A percentile compares a stretch with the other conserved stretches of the same genome.
These are phyloP conservation scores for Colletotrichum salicis DNA, from an alignment of 2,329 filamentous ascomycete species.

Conservation along the genomic window DNA sequence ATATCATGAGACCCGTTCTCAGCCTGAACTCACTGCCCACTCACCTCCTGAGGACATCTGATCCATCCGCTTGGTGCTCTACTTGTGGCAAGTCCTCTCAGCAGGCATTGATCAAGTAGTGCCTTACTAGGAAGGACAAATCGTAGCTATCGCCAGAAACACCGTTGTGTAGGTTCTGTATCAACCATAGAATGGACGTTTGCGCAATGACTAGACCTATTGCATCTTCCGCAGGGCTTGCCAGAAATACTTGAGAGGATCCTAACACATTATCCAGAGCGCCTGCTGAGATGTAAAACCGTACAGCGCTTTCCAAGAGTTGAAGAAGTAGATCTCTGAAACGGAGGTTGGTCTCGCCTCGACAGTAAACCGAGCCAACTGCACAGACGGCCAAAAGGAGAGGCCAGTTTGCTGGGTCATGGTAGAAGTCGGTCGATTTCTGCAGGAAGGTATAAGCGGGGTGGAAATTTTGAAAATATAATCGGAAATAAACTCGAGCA, in stretches of 20 bases:
- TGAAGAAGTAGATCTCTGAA: not conserved
- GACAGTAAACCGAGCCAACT: not conserved
- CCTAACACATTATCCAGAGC: not conserved
- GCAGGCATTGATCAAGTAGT: not conserved
- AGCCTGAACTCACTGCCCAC: not conserved
- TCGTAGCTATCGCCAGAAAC: not conserved
- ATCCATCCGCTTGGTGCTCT: not conserved
- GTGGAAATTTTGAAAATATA: conserved; percentile 28
- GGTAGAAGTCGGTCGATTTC: not conserved
- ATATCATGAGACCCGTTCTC: not conserved
- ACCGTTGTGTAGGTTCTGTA: not conserved
- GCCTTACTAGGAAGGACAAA: not conserved
- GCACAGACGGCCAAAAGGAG: not conserved
- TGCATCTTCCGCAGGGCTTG: not conserved
- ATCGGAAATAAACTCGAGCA: conserved; percentile 7
- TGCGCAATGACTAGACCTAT: not conserved
- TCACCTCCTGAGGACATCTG: not conserved
- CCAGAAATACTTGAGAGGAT: not conserved
- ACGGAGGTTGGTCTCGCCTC: not conserved
- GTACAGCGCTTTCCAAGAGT: not conserved
- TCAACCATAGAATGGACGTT: not conserved
- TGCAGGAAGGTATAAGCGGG: conserved; percentile 20
- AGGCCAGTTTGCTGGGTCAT: not conserved
- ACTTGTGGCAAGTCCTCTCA: not conserved
- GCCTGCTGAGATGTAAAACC: not conserved